These are phyloP conservation scores for Gynostemma pentaphyllum DNA, from an alignment of 306 rosid genomes.

Conservation along the genomic window DNA sequence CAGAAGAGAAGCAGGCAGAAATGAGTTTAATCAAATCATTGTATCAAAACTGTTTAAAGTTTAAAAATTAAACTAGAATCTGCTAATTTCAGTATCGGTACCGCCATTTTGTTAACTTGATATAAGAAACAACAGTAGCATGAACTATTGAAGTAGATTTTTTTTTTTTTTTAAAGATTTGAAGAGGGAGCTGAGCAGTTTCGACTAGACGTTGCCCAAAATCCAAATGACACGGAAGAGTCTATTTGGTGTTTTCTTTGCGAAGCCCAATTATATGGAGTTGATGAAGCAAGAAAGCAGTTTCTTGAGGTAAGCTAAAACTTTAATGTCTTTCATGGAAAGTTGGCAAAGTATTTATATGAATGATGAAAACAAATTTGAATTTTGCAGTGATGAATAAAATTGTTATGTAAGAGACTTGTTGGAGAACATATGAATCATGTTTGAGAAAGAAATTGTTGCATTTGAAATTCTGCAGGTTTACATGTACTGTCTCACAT, in stretches of 20 bases:
- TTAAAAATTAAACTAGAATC: background rate
- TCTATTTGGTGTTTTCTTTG: constrained; percentile 94
- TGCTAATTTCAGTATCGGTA: background rate
- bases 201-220: constrained; percentile 83
- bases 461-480: background rate
- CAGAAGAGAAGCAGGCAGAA: background rate
- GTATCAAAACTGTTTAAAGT: background rate
- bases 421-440: background rate
- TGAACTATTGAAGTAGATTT: constrained; percentile 5
- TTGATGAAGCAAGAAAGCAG: constrained; percentile 55
- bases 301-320: constrained; percentile 57
- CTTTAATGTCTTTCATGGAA: background rate
- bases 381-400: background rate
- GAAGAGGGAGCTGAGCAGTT: constrained; percentile 94
- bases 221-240: constrained; percentile 89
- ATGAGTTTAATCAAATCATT: background rate
- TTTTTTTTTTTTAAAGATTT: constrained; percentile 43
- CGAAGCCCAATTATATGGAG: constrained; percentile 81
- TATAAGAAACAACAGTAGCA: too few relatives aligned
- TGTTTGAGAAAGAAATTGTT: background rate
- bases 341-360: background rate
- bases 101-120: too few relatives aligned
- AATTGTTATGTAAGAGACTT: background rate
- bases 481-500: background rate
- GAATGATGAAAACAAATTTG: background rate